These are phyloP conservation scores for Aspergillus egyptiacus DNA, from an alignment of 495 filamentous ascomycete genomes.

Conservation along the genomic window DNA sequence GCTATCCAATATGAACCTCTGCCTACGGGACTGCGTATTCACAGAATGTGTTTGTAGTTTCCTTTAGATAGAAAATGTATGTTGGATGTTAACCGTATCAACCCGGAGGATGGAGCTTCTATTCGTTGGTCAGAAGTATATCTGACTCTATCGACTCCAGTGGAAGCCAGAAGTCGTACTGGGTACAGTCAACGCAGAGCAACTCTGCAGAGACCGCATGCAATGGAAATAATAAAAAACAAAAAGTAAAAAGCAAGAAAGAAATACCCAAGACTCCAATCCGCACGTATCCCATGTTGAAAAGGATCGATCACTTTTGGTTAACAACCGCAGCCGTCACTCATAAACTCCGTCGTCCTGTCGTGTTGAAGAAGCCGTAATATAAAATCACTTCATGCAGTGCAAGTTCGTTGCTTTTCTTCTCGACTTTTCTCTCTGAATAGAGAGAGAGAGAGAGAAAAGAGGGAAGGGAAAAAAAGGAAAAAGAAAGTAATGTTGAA, in stretches of 20 bases:
- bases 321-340: not conserved
- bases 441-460: too few species aligned
- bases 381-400: slow-evolving; percentile 10
- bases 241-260: slow-evolving; percentile 8
- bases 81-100: not conserved
- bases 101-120: not conserved
- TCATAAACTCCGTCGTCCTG: slow-evolving; percentile 23
- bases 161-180: not conserved
- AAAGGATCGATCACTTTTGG: slow-evolving; percentile 24
- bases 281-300: slow-evolving; percentile 25
- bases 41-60: not conserved
- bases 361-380: slow-evolving; percentile 27
- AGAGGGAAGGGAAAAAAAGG: slow-evolving; percentile 5
- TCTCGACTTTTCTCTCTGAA: not conserved
- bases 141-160: slow-evolving; percentile 1
- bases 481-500: slow-evolving; percentile 32
- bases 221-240: not conserved
- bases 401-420: not conserved
- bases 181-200: not conserved
- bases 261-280: slow-evolving; percentile 19
- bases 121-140: not conserved
- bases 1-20: not conserved
- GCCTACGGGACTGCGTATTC: not conserved
- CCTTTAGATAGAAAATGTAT: too few species aligned
- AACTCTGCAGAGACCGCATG: not conserved